Conservation (phyloP, 768 basidiomycete genomes). For the Pulveroboletus frians region DNA sequence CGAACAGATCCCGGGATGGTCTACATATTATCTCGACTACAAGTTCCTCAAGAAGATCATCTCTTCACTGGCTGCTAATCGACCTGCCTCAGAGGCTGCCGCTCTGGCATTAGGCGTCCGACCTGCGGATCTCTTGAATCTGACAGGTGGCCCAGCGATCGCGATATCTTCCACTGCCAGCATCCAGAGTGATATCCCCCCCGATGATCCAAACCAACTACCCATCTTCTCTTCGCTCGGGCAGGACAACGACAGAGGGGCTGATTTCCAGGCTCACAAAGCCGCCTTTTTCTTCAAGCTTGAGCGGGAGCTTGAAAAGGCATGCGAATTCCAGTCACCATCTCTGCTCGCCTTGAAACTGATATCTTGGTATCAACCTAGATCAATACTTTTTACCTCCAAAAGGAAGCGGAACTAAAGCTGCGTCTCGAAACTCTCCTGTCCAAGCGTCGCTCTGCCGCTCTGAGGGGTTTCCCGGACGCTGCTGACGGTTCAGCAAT, state of each 20-base stretch:
- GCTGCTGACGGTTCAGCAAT: slow-evolving; percentile 51
- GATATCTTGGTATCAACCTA: slow-evolving; percentile 30
- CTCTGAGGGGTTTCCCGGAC: slow-evolving; percentile 67
- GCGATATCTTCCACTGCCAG: slow-evolving; percentile 20
- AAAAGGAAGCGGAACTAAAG: slow-evolving; percentile 93
- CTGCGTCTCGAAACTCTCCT: slow-evolving; percentile 88
- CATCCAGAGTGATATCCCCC: slow-evolving; percentile 12
- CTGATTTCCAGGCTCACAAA: slow-evolving; percentile 90
- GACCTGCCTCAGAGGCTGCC: slow-evolving; percentile 87
- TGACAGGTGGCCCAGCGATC: slow-evolving; percentile 31
- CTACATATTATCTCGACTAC: slow-evolving; percentile 93
- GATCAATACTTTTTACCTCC: slow-evolving; percentile 98
- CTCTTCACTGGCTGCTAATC: slow-evolving; percentile 85
- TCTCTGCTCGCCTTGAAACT: slow-evolving; percentile 4
- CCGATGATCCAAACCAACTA: slow-evolving; percentile 44
- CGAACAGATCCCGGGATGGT: slow-evolving; percentile 97
- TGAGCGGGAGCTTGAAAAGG: slow-evolving; percentile 96
- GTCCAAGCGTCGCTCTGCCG: slow-evolving; percentile 86
- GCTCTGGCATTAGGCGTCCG: slow-evolving; percentile 79
- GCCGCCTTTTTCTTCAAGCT: slow-evolving; percentile 99
- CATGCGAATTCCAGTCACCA: slow-evolving; percentile 28
- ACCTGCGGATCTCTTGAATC: slow-evolving; percentile 48
- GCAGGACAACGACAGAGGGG: slow-evolving; percentile 68
- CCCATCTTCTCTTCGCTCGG: slow-evolving; percentile 57
- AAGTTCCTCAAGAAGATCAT: slow-evolving; percentile 99